Evolutionary conservation across 306 rosid genomes (phyloP).

Genomic region (Rosa rugosa): DNA sequence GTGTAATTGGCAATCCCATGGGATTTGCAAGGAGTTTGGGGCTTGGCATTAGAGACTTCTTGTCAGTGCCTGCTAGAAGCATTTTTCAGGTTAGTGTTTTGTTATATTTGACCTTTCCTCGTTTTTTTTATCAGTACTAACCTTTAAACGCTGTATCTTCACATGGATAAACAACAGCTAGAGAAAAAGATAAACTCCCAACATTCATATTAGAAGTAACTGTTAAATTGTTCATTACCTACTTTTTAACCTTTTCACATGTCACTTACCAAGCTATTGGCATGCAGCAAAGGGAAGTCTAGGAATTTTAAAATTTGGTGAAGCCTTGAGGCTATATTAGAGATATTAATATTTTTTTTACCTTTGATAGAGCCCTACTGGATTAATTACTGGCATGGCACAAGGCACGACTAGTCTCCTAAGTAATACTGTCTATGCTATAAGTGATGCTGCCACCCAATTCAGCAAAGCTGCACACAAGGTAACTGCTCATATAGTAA

Average conservation of each 20-base stretch:
- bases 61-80: conserved; percentile 85
- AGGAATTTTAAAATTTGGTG: background rate
- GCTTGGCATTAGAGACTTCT: conserved; percentile 83
- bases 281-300: background rate
- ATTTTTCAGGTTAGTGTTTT: conserved; percentile 58
- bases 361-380: conserved; percentile 79
- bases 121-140: background rate
- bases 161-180: background rate
- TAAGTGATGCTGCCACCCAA: conserved; percentile 93
- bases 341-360: conserved; percentile 14
- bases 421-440: conserved; percentile 87
- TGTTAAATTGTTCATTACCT: background rate
- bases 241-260: background rate
- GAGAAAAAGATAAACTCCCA: background rate
- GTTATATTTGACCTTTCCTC: background rate
- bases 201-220: background rate
- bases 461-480: conserved; percentile 97
- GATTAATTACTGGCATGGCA: conserved; percentile 85
- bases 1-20: conserved; percentile 98
- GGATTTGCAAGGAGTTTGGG: conserved; percentile 95
- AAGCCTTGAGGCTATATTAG: background rate
- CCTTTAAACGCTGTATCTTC: background rate
- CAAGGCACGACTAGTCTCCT: conserved; percentile 94
- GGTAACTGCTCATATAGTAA: conserved; percentile 45
- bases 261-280: background rate